These are phyloP conservation scores for Paratinospora sagittata DNA, from an alignment of 164 flowering plant genomes.

Conservation along the genomic window DNA sequence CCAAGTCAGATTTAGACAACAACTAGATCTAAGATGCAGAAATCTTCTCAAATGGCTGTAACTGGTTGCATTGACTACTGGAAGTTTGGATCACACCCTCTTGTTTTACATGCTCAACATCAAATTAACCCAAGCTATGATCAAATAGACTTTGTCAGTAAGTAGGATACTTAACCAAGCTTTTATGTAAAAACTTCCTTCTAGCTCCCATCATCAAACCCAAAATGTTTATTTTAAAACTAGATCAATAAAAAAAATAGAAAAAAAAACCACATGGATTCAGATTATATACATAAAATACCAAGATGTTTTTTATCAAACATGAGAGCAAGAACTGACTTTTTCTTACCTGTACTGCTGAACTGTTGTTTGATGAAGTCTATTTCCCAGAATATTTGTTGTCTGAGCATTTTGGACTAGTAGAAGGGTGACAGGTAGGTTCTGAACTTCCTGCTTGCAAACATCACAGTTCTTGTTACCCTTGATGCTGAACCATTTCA, in stretches of 20 bases:
- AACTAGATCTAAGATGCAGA: neutral
- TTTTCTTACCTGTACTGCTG: conserved; percentile 60
- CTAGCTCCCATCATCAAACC: neutral
- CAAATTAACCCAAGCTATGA: neutral
- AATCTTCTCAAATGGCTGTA: neutral
- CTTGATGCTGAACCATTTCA: conserved; percentile 96
- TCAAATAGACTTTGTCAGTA: neutral
- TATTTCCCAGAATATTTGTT: conserved; percentile 21
- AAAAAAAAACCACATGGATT: neutral
- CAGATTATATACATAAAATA: neutral
- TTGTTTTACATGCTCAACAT: neutral
- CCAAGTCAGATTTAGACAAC: neutral
- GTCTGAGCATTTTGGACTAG: conserved; percentile 51
- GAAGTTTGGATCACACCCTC: no score
- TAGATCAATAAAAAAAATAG: neutral
- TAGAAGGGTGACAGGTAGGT: conserved; percentile 79
- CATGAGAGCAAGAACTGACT: neutral
- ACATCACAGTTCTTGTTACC: conserved; percentile 94
- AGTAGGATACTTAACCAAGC: neutral
- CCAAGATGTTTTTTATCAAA: neutral
- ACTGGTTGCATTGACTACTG: no score
- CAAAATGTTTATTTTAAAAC: neutral
- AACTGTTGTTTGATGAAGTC: conserved; percentile 25
- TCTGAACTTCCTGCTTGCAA: conserved; percentile 82
- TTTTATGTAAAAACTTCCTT: neutral